phyloP scores from a whole-genome alignment of 768 basidiomycete species.

The Lepiota subincarnata region DNA sequence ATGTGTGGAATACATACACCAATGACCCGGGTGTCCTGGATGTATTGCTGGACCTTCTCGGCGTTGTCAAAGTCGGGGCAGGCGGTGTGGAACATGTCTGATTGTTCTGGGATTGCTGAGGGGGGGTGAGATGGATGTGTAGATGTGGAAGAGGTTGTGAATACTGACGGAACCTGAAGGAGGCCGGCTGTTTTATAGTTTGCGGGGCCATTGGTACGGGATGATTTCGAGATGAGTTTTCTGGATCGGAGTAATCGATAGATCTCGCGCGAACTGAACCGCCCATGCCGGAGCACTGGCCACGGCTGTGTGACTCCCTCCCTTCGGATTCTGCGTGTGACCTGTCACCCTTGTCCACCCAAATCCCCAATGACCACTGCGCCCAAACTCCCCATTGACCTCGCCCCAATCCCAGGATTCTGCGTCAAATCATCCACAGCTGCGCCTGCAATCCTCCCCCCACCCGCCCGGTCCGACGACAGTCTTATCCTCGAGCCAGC shows the following conservation, averaged over 20 bases:
- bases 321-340: constrained; percentile 8
- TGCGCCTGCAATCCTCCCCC: constrained; percentile 34
- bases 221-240: neutral
- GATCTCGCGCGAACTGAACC: constrained; percentile 13
- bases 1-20: constrained; percentile 49
- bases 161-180: constrained; percentile 27
- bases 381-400: constrained; percentile 24
- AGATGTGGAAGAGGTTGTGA: too few relatives aligned
- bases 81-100: constrained; percentile 56
- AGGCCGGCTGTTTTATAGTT: constrained; percentile 29
- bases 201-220: constrained; percentile 19
- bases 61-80: constrained; percentile 63
- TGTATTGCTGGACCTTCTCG: constrained; percentile 62
- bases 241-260: constrained; percentile 8
- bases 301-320: constrained; percentile 1
- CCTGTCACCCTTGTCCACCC: neutral
- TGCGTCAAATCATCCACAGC: constrained; percentile 59
- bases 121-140: too few relatives aligned
- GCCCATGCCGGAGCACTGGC: constrained; percentile 7
- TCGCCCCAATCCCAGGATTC: constrained; percentile 64
- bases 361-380: constrained; percentile 3
- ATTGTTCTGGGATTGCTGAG: constrained; percentile 33
- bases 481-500: constrained; percentile 21
- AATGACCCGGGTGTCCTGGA: constrained; percentile 77
- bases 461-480: constrained; percentile 7